Evolutionary conservation across 129 eudicot genomes (phyloP).

Genomic region (Lactuca saligna): DNA sequence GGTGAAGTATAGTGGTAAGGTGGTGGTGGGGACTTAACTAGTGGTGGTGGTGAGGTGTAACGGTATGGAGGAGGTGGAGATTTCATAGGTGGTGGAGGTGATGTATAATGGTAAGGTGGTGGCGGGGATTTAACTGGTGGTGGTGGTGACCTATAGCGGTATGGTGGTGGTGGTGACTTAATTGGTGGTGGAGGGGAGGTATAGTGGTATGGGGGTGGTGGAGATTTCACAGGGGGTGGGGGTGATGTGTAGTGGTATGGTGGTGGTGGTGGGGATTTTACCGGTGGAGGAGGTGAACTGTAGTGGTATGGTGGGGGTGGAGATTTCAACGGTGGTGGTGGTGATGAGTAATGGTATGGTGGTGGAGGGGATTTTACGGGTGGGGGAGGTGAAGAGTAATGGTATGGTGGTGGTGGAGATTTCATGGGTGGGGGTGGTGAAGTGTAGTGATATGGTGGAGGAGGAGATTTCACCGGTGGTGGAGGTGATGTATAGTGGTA

Average conservation of each 20-base stretch:
- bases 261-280: constrained; percentile 19
- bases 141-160: constrained; percentile 20
- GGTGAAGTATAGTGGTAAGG: constrained; percentile 24
- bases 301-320: constrained; percentile 28
- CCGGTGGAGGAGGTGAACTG: constrained; percentile 34
- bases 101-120: constrained; percentile 10
- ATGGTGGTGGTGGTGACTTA: constrained; percentile 2
- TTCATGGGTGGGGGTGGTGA: constrained; percentile 33
- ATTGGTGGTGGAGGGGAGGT: constrained; percentile 14
- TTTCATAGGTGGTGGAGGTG: constrained; percentile 16
- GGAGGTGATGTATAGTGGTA: constrained; percentile 35
- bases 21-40: constrained; percentile 19
- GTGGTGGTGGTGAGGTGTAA: constrained; percentile 15
- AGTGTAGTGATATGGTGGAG: constrained; percentile 27
- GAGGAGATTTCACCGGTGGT: constrained; percentile 23
- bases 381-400: constrained; percentile 29
- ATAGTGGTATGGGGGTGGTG: constrained; percentile 21
- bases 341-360: constrained; percentile 23
- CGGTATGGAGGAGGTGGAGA: constrained; percentile 14
- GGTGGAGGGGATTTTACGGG: neutral
- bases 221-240: constrained; percentile 9
- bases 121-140: constrained; percentile 12
- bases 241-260: constrained; percentile 26
- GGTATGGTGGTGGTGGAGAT: constrained; percentile 32
- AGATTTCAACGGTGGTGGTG: constrained; percentile 25